A percentile compares a stretch with the other conserved stretches of the same genome.
Evolutionary conservation across 2,329 filamentous ascomycete species (phyloP).

Genomic region (Allantophomopsis cytisporea): DNA sequence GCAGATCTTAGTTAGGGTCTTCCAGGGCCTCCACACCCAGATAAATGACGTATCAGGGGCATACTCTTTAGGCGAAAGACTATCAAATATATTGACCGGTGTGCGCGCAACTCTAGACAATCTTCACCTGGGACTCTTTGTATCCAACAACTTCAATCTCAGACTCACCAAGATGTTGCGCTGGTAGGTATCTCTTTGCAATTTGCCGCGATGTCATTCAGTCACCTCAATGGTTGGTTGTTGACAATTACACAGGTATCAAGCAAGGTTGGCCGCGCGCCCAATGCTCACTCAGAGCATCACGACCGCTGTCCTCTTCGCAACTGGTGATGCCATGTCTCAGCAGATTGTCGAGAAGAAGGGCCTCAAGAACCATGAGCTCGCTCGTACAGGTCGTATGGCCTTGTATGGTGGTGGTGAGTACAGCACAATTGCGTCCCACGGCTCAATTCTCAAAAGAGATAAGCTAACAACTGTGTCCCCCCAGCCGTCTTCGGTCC

Average conservation of each 20-base stretch:
- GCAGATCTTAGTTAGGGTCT: no score
- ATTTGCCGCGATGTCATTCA: not conserved
- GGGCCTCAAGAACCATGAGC: conserved; percentile 64
- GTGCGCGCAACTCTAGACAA: no score
- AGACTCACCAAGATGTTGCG: not conserved
- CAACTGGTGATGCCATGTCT: conserved; percentile 78
- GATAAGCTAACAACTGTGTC: not conserved
- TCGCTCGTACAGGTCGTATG: conserved; percentile 63
- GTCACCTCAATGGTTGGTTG: not conserved
- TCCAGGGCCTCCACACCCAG: no score
- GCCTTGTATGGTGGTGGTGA: conserved; percentile 63
- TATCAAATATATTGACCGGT: no score
- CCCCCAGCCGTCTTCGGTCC: conserved; percentile 51
- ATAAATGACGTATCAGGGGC: no score
- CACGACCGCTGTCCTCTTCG: conserved; percentile 85
- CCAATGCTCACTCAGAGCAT: conserved; percentile 84
- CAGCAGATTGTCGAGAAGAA: conserved; percentile 83
- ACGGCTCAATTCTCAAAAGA: not conserved
- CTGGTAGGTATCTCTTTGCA: not conserved
- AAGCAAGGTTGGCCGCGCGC: conserved; percentile 63
- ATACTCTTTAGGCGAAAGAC: no score
- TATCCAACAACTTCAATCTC: not conserved
- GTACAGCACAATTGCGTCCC: conserved; percentile 10
- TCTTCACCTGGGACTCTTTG: no score
- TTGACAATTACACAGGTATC: conserved; percentile 50